These are phyloP conservation scores for Cyamopsis tetragonoloba DNA, from an alignment of 306 rosid species.

Conservation along the genomic window DNA sequence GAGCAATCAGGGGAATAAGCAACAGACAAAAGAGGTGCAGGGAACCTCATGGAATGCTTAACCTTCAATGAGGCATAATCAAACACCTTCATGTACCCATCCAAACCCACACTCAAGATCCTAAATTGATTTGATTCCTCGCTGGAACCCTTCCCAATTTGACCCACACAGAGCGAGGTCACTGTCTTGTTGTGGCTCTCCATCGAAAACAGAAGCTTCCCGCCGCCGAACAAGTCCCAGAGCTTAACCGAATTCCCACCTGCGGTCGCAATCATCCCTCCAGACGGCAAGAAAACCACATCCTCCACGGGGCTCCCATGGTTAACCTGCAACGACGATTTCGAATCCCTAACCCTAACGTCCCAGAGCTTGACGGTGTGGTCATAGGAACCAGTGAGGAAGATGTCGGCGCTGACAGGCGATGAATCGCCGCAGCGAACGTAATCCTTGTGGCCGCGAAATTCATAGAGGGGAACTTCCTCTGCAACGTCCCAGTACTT, in stretches of 20 bases:
- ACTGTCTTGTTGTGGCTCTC: constrained; percentile 94
- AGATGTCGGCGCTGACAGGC: constrained; percentile 52
- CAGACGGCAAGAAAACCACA: constrained; percentile 65
- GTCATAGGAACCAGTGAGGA: constrained; percentile 82
- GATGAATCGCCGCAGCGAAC: constrained; percentile 89
- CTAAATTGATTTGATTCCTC: constrained; percentile 59
- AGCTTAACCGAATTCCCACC: constrained; percentile 81
- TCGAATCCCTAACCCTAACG: constrained; percentile 52
- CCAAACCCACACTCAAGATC: constrained; percentile 81
- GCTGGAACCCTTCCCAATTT: constrained; percentile 37
- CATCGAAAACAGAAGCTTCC: constrained; percentile 66
- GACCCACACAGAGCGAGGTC: constrained; percentile 65
- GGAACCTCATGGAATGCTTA: constrained; percentile 85
- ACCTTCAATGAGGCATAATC: constrained; percentile 70
- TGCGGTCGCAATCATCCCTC: constrained; percentile 77
- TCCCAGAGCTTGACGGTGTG: constrained; percentile 91
- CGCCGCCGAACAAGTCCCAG: constrained; percentile 93
- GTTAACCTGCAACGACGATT: constrained; percentile 44
- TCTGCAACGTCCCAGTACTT: constrained; percentile 82
- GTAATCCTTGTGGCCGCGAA: constrained; percentile 71
- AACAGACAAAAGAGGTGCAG: constrained; percentile 77
- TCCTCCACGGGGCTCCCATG: constrained; percentile 85
- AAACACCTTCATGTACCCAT: constrained; percentile 92
- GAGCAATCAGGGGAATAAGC: constrained; percentile 61
- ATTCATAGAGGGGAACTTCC: constrained; percentile 32